A percentile compares a stretch with the other conserved stretches of the same genome.
phyloP scores from a whole-genome alignment of 768 basidiomycete genomes.

The Boletellus ananas region DNA sequence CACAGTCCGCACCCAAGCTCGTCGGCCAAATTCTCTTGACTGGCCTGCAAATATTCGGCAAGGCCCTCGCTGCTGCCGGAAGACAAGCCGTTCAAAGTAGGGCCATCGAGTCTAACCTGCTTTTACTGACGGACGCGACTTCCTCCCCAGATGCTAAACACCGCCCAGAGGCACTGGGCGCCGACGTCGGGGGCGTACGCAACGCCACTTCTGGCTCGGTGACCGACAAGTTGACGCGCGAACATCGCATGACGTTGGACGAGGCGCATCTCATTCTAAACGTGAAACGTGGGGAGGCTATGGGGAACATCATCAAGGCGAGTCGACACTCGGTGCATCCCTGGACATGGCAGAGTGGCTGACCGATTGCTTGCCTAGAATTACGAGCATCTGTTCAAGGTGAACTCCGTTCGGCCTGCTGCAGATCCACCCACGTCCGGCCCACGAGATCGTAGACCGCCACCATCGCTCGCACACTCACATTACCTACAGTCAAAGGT shows the following conservation, averaged over 20 bases:
- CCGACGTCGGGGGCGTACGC: conserved; percentile 70
- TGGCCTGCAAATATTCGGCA: conserved; percentile 81
- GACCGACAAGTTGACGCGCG: conserved; percentile 78
- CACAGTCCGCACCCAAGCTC: conserved; percentile 72
- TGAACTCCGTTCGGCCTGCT: conserved; percentile 70
- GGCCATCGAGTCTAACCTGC: conserved; percentile 23
- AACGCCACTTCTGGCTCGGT: conserved; percentile 69
- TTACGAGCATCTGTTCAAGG: conserved; percentile 91
- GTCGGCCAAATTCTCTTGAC: conserved; percentile 77
- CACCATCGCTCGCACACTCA: conserved; percentile 53
- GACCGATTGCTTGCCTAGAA: conserved; percentile 46
- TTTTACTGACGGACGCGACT: neutral
- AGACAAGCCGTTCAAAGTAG: conserved; percentile 90
- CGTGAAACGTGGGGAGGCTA: conserved; percentile 64
- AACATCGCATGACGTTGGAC: conserved; percentile 90
- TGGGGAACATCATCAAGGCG: conserved; percentile 75
- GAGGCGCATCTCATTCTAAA: conserved; percentile 95
- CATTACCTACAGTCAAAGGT: conserved; percentile 98
- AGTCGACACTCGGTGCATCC: conserved; percentile 13
- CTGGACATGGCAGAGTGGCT: neutral
- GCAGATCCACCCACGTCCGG: conserved; percentile 42
- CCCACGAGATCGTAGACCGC: conserved; percentile 38
- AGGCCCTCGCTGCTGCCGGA: conserved; percentile 87
- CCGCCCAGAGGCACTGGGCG: conserved; percentile 64
- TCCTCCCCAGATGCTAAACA: conserved; percentile 72